Evolutionary conservation across 2,329 filamentous ascomycete genomes (phyloP), one percentile per base, ranked within the genome.

Genomic region (Ilyonectria robusta): DNA sequence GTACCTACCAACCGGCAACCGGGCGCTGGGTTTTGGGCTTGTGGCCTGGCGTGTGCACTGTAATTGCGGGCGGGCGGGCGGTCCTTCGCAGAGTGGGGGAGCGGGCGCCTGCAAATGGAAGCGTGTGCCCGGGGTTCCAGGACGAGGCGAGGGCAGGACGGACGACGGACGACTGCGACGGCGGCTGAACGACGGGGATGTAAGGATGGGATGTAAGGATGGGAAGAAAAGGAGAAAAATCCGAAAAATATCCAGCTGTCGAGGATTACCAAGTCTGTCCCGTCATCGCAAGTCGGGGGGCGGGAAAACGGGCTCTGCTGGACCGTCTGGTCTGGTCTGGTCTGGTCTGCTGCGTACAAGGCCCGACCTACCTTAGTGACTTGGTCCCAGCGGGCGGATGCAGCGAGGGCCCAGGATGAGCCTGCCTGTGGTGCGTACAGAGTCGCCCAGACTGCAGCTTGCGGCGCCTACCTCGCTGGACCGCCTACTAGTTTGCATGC

Each of bases 351-450:
- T 55, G 44, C 46, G 59, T 62, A 59, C 56, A 50, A 48, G 44
- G 42, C 19, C 48, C 58, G 40, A 55, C 42, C 59, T 33, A 62
- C 53, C 62, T 60, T 60, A 58, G 44, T 71, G 72, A 67, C 65
- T 72, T 72, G 72, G 69, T 54, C 67, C 62, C 66, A 57, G 70
- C 48, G 59, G 69, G 29, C 67, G 56, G 42, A 62, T 65, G 67
- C 60, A 71, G 61, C 63, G 60, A 65, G 65, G 59, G 59, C 63
- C 70, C 54, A 62, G 72, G 72, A 74, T 72, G 64, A 57, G 72
- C 64, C 72, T 64, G 70, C 67, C 61, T 69, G 37, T 40, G 68
- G 56, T 59, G 19, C 35, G 10, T 37, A 33, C 26, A 55, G 19
- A 56, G 71, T 48, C 63, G 70, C 69, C 70, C 72, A 65, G 68